A percentile compares a stretch with the other conserved stretches of the same genome.
phyloP scores from a whole-genome alignment of 805 yeast species.

The Saturnispora silvae region DNA sequence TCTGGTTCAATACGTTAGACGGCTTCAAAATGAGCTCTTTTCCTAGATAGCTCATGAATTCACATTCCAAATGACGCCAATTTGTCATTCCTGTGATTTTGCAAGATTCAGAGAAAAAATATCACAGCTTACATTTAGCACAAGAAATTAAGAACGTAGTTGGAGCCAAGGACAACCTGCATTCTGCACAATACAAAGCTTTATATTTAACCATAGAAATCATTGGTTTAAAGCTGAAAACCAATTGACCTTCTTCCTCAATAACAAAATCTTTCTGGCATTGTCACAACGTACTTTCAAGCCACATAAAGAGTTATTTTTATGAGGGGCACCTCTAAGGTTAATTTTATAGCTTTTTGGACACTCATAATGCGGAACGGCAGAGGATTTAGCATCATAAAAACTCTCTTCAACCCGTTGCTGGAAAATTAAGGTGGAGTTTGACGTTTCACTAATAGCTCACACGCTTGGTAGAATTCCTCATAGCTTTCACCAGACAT shows the following conservation, averaged over 20 bases:
- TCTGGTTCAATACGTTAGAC: too few species aligned
- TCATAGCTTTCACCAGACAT: too few species aligned
- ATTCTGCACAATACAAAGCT: constrained; percentile 8
- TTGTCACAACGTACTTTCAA: constrained; percentile 5
- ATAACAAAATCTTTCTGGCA: too few species aligned
- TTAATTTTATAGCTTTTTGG: constrained; percentile 2
- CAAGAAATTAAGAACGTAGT: too few species aligned
- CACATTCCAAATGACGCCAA: constrained; percentile 10
- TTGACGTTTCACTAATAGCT: neutral
- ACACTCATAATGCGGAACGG: neutral
- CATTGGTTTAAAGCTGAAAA: constrained; percentile 9
- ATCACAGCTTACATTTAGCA: constrained; percentile 2
- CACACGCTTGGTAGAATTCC: neutral
- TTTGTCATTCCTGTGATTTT: constrained; percentile 1
- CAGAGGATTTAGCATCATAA: too few species aligned
- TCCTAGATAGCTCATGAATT: constrained; percentile 4
- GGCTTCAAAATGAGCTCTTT: neutral
- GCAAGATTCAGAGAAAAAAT: constrained; percentile 7
- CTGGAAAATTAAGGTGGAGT: constrained; percentile 1
- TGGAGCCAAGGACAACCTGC: too few species aligned
- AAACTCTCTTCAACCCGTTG: constrained; percentile 2
- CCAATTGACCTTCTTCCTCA: constrained; percentile 1
- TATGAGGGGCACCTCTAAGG: neutral
- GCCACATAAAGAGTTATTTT: constrained; percentile 6
- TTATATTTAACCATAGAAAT: constrained; percentile 6